Conservation (phyloP, 805 yeast species). For the Spathaspora gorwiae region DNA sequence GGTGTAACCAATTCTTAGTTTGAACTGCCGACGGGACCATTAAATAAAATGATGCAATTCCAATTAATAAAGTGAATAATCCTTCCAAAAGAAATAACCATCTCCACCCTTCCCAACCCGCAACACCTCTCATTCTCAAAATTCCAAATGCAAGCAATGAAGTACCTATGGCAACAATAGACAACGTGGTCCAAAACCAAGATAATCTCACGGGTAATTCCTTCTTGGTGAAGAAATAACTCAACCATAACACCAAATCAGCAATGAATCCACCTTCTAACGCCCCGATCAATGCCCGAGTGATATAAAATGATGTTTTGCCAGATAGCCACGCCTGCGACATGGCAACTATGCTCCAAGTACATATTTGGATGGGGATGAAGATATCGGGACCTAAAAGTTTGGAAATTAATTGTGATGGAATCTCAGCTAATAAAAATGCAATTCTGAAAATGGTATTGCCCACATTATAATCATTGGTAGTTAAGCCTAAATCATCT, state of each 20-base stretch:
- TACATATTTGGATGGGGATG: slow-evolving; percentile 53
- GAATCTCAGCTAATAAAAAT: slow-evolving; percentile 56
- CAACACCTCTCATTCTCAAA: slow-evolving; percentile 43
- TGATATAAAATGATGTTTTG: slow-evolving; percentile 40
- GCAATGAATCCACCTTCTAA: slow-evolving; percentile 72
- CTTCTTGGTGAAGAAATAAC: slow-evolving; percentile 57
- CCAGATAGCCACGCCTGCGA: slow-evolving; percentile 33
- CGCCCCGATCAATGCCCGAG: slow-evolving; percentile 51
- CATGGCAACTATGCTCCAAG: slow-evolving; percentile 56
- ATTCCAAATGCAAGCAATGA: slow-evolving; percentile 48
- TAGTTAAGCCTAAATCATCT: slow-evolving; percentile 47
- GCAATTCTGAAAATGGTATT: slow-evolving; percentile 49
- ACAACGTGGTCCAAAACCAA: slow-evolving; percentile 31
- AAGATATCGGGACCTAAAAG: slow-evolving; percentile 58
- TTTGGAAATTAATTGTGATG: slow-evolving; percentile 64
- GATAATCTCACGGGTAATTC: slow-evolving; percentile 59
- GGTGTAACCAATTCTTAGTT: slow-evolving; percentile 44
- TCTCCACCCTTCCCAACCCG: slow-evolving; percentile 52
- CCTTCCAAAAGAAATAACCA: slow-evolving; percentile 66
- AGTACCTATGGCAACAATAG: slow-evolving; percentile 16
- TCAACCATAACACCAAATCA: slow-evolving; percentile 58
- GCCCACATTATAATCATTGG: slow-evolving; percentile 57
- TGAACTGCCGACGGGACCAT: slow-evolving; percentile 54
- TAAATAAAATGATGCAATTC: slow-evolving; percentile 35
- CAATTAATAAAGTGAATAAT: slow-evolving; percentile 47